Evolutionary conservation across 75 land plant genomes (phyloP), one percentile per base, ranked within the genome.

Genomic region (Azolla pinnata): DNA sequence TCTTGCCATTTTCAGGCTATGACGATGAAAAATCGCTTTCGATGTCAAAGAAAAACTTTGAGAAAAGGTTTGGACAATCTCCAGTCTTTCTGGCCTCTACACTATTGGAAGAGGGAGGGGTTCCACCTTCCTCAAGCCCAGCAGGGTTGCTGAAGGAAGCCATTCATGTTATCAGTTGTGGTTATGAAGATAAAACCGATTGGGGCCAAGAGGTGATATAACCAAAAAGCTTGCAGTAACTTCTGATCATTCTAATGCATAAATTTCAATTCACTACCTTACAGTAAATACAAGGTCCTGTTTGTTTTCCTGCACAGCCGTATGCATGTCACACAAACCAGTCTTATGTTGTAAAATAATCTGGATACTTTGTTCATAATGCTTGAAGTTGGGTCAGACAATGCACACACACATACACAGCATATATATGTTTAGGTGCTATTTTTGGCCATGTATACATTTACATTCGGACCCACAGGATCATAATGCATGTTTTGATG

Each of bases 11-110:
- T 20, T 47, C 50, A 47, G 50, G 50, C 19, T 47, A 9, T 47
- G 50, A 47, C 19, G 76, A 72, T 31, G 70, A 73, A 35, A 73
- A 61, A 65, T 46, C 79, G 28, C 49, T 70, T n/a, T 33, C 73
- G 7, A 44, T 76, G 78, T 66, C 70, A 24, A 70, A 62, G 17
- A 65, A 62, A 2, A 48, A 26, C 54, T 67, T 67, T 23, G 69
- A 67, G 23, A 67, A 67, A 44, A 34, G 33, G 35, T 67, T 67
- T 67, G 70, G 70, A 2, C 70, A 67, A 48, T 67, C 70, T 10
- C 30, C 34, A 19, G 70, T 63, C 14, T 67, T 67, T 29, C 14
- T 67, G 28, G 67, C 26, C 12, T 67, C 70, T 19, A 64, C 24
- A 9, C 67, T 33, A 30, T 21, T 67, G 26, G 70, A 63, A 51